Conservation (phyloP, 345 rosid species). For the Brassica napus region DNA sequence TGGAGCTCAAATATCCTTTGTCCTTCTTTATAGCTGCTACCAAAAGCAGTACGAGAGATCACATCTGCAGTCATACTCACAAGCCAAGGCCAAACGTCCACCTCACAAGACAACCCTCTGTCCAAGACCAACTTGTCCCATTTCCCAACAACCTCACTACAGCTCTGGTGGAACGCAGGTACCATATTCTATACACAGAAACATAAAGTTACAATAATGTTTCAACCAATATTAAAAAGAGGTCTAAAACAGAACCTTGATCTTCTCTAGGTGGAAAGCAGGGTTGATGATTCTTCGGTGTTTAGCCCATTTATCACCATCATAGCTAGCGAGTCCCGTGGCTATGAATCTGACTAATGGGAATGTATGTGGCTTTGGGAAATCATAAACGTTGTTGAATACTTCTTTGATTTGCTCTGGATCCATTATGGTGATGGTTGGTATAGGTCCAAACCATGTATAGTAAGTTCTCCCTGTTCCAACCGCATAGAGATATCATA, state of each 20-base stretch:
- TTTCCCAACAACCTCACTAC: constrained; percentile 30
- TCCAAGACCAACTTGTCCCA: constrained; percentile 36
- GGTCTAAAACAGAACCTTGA: neutral
- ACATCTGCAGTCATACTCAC: constrained; percentile 44
- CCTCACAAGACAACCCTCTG: constrained; percentile 27
- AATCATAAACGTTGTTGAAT: neutral
- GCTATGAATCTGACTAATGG: neutral
- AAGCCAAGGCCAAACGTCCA: constrained; percentile 47
- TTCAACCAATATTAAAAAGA: neutral
- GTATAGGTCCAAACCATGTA: neutral
- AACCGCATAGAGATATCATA: neutral
- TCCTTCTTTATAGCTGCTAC: constrained; percentile 48
- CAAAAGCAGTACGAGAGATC: constrained; percentile 46
- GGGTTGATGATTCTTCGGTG: no score
- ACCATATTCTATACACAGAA: constrained; percentile 39
- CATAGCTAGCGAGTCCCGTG: neutral
- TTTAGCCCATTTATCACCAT: no score
- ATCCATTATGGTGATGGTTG: neutral
- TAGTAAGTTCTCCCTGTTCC: neutral
- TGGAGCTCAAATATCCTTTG: constrained; percentile 41
- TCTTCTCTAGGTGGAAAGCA: no score
- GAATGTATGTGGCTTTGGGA: neutral
- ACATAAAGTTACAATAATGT: neutral
- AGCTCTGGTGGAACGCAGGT: constrained; percentile 40
- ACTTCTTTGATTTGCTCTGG: neutral